A percentile compares a stretch with the other conserved stretches of the same genome.
Evolutionary conservation across 2,329 filamentous ascomycete species (phyloP).

Genomic region (Phialophora expanda): DNA sequence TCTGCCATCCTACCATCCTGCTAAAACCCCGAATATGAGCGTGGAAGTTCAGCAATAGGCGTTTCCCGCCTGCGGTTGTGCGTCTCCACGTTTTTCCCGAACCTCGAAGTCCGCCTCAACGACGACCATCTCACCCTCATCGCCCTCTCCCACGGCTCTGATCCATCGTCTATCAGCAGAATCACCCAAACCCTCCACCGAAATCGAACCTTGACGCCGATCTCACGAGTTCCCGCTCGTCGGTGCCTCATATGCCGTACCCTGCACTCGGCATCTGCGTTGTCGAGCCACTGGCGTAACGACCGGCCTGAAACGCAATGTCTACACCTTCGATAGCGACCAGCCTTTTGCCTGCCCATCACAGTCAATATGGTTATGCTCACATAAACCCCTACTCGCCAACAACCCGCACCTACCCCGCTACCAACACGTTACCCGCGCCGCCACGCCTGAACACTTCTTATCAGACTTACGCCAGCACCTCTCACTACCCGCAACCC

Average conservation of each 20-base stretch:
- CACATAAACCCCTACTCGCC: constrained; percentile 62
- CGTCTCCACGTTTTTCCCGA: constrained; percentile 32
- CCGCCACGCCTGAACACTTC: constrained; percentile 50
- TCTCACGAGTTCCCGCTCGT: background rate
- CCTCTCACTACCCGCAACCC: constrained; percentile 41
- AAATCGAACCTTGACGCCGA: constrained; percentile 1
- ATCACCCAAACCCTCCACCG: background rate
- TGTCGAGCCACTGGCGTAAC: constrained; percentile 31
- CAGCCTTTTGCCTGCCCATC: constrained; percentile 72
- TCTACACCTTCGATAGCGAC: constrained; percentile 81
- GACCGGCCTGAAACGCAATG: constrained; percentile 56
- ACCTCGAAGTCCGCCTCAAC: constrained; percentile 26
- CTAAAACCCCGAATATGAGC: constrained; percentile 10
- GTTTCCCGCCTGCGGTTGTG: constrained; percentile 26
- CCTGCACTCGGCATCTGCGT: constrained; percentile 27
- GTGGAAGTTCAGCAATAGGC: constrained; percentile 23
- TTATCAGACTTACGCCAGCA: constrained; percentile 50
- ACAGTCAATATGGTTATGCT: constrained; percentile 68
- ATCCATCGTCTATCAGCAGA: constrained; percentile 1
- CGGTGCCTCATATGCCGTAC: constrained; percentile 29
- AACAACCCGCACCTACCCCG: constrained; percentile 55
- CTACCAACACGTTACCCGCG: constrained; percentile 51
- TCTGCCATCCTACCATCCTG: constrained; percentile 8
- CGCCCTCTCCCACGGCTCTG: background rate
- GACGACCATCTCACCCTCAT: constrained; percentile 17